Conservation (phyloP, 2,329 filamentous ascomycete species). For the Aspergillus proliferans region DNA sequence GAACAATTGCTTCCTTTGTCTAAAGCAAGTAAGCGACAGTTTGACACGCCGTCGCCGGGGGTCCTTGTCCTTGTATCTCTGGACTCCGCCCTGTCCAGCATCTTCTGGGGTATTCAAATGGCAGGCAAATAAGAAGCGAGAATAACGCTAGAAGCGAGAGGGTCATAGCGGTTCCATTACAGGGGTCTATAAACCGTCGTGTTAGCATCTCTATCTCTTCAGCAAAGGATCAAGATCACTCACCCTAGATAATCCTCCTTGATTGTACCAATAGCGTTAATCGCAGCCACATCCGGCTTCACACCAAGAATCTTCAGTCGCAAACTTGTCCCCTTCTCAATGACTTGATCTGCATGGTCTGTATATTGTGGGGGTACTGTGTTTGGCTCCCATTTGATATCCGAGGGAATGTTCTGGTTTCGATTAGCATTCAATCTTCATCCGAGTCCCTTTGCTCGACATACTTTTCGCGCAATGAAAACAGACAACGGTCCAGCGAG, state of each 20-base stretch:
- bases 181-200: slow-evolving; percentile 18
- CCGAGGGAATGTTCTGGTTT: slow-evolving; percentile 62
- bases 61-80: no score
- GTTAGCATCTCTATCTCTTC: slow-evolving; percentile 7
- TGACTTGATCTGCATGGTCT: slow-evolving; percentile 87
- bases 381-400: slow-evolving; percentile 91
- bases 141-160: not conserved
- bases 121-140: not conserved
- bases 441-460: slow-evolving; percentile 25
- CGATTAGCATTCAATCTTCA: slow-evolving; percentile 10
- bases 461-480: slow-evolving; percentile 62
- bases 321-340: slow-evolving; percentile 89
- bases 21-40: no score
- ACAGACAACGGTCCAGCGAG: slow-evolving; percentile 44
- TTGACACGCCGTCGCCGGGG: no score
- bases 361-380: slow-evolving; percentile 96
- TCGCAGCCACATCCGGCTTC: slow-evolving; percentile 84
- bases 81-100: no score
- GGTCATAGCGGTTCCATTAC: slow-evolving; percentile 13
- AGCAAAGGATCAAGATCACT: slow-evolving; percentile 10
- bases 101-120: not conserved
- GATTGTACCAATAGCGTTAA: slow-evolving; percentile 97
- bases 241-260: slow-evolving; percentile 61
- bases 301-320: slow-evolving; percentile 92
- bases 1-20: no score